Conservation (phyloP, 2,329 filamentous ascomycete genomes). For the Fusarium verticillioides region DNA sequence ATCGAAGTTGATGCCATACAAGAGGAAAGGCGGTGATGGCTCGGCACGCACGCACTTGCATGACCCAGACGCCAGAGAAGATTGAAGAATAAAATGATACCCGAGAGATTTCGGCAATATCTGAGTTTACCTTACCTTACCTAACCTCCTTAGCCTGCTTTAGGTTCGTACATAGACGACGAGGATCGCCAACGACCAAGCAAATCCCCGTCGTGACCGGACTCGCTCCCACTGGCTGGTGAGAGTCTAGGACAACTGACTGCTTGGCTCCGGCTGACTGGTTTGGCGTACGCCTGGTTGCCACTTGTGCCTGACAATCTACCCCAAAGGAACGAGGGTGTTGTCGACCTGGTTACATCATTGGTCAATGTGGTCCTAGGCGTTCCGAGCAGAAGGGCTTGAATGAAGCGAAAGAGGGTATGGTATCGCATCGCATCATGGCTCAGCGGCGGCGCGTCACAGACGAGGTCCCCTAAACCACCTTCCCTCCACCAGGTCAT, state of each 20-base stretch:
- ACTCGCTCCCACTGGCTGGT: conserved; percentile 21
- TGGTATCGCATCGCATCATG: conserved; percentile 17
- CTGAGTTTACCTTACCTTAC: neutral
- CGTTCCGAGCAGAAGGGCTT: conserved; percentile 1
- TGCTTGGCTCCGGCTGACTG: conserved; percentile 29
- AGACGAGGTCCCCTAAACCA: conserved; percentile 25
- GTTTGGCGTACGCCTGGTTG: conserved; percentile 32
- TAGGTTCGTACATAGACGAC: neutral
- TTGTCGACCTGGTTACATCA: neutral
- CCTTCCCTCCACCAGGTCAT: conserved; percentile 8
- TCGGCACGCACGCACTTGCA: conserved; percentile 5
- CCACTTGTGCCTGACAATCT: conserved; percentile 37
- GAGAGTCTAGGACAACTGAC: neutral
- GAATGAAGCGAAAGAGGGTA: conserved; percentile 24
- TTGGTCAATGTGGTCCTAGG: conserved; percentile 1
- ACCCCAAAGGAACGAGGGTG: conserved; percentile 21
- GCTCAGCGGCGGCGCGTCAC: conserved; percentile 21
- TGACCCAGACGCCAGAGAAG: conserved; percentile 7
- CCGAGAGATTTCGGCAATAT: conserved; percentile 1
- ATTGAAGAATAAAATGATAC: conserved; percentile 13
- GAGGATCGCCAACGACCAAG: conserved; percentile 12
- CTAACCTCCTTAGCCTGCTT: neutral
- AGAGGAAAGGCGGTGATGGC: conserved; percentile 21
- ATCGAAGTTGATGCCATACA: neutral
- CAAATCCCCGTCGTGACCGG: conserved; percentile 13